Evolutionary conservation across 2,329 filamentous ascomycete species (phyloP).

Genomic region (Cladosporium halotolerans): DNA sequence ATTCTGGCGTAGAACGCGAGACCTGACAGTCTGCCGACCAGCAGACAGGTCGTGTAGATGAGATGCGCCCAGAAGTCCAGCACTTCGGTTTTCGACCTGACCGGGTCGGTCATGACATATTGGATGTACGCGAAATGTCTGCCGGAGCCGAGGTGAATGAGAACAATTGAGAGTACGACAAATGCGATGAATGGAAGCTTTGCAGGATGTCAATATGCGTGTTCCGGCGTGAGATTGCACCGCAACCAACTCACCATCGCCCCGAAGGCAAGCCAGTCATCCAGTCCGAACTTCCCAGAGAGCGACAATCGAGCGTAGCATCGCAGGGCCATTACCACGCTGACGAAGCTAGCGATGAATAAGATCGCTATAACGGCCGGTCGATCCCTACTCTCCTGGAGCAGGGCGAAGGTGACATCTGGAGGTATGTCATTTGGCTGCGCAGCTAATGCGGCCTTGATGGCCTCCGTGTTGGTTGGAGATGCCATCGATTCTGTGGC

Average conservation of each 20-base stretch:
- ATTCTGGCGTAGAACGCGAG: constrained; percentile 48
- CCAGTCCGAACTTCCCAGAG: constrained; percentile 34
- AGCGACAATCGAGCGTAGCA: constrained; percentile 33
- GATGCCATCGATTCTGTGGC: constrained; percentile 6
- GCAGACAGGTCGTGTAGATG: constrained; percentile 46
- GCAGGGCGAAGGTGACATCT: constrained; percentile 30
- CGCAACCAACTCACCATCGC: neutral
- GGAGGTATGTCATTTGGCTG: constrained; percentile 31
- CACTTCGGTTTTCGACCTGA: constrained; percentile 40
- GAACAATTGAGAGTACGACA: constrained; percentile 37
- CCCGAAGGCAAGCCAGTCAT: constrained; percentile 34
- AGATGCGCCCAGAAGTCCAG: constrained; percentile 48
- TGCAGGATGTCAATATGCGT: constrained; percentile 12
- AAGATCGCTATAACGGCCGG: constrained; percentile 37
- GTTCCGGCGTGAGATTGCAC: neutral
- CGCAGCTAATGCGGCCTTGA: constrained; percentile 2
- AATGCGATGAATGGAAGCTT: constrained; percentile 35
- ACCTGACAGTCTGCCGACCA: constrained; percentile 47
- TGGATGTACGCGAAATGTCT: constrained; percentile 42
- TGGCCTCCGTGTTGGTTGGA: constrained; percentile 8
- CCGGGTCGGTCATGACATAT: constrained; percentile 41
- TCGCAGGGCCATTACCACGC: constrained; percentile 31
- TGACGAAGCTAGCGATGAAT: constrained; percentile 32
- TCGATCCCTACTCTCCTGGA: constrained; percentile 34
- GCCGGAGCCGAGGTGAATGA: constrained; percentile 46